Base-by-base conservation (phyloP, 129 eudicot genomes). In the Oenanthe sinensis region DNA sequence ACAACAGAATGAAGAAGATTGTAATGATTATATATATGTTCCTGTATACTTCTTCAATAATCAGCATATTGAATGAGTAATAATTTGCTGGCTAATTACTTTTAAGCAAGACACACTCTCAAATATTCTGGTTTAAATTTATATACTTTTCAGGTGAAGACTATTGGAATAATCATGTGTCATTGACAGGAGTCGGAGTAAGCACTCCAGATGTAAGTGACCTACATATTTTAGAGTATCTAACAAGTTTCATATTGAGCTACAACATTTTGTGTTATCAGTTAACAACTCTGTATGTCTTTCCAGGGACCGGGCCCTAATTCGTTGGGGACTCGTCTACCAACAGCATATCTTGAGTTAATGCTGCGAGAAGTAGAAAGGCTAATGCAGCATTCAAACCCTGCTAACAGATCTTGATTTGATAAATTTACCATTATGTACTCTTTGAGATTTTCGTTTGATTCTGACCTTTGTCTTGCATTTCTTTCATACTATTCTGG, bases 141-240 rank as follows among this genome's bases (percentile, higher is more conserved):
- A 13, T 71, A 12, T 55, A 43, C 30, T 63, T 83, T 79, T 44
- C 76, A 79, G 82, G 82, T n/a, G 37, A 10, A 10, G 22, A 40
- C 6, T 65, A 62, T 8, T 50, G 26, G 6, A 26, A 17, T 5
- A 63, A 28, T 22, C 67, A 19, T 20, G 58, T 30, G 44, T 79
- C 72, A 63, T 14, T 62, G 58, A 43, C 30, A 65, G 77, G 50
- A 49, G 47, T 22, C 24, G 2, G 73, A 49, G 47, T 15, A 50
- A 12, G 28, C 28, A 39, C 77, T 8, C 33, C 50, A 13, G 42
- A 39, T 74, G 85, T 83, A 43, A 83, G 85, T 37, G 58, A 39
- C 26, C 52, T 30, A 43, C 44, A 11, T 16, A 22, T 30, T 60
- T 39, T 77, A 19, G 39, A 33, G 42, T 65, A 14, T 13, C 17